Evolutionary conservation across 306 rosid species (phyloP), one percentile per base, ranked within the genome.

Genomic region (Prunus campanulata): DNA sequence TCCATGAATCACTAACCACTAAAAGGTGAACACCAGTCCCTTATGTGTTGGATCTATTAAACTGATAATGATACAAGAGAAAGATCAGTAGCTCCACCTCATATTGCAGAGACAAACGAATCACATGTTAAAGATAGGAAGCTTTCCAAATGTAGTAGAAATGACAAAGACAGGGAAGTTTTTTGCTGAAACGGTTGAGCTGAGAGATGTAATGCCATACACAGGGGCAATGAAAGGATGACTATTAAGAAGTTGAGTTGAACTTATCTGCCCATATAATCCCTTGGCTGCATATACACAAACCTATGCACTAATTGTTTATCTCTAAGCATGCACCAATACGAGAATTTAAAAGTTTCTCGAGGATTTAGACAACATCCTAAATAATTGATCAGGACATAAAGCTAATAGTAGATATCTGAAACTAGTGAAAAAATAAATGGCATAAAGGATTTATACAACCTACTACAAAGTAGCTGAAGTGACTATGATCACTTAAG

Each of bases 41-140:
- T 27, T 39, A 20, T 39, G 39, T 35, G 46, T 15, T 22, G 4
- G 47, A 56, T 72, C 24, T 12, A 56, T 57, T 11, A 22, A 56
- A 56, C 10, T 44, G 44, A 67, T 24, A 66, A 18, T 14, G 60
- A 68, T 11, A 9, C 68, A 55, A 44, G 20, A 77, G 30, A 70
- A 59, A 29, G 22, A 15, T 3, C 6, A 25, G n/a, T 18, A 47
- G 81, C 49, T 49, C 72, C n/a, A 42, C 46, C 49, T 27, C 68
- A 52, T 51, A 46, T 22, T 67, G 60, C 60, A 24, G 67, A 44
- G 16, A 24, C 77, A 68, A 67, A 77, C 50, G 14, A 68, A 18
- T 46, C 50, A 56, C 15, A 32, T 0, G 3, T 46, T 77, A 20
- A 39, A 22, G 2, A 39, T 25, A 2, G 35, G 20, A 55, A 25